A percentile compares a stretch with the other conserved stretches of the same genome.
Conservation (phyloP, 768 basidiomycete genomes). For the Suillus sp. region DNA sequence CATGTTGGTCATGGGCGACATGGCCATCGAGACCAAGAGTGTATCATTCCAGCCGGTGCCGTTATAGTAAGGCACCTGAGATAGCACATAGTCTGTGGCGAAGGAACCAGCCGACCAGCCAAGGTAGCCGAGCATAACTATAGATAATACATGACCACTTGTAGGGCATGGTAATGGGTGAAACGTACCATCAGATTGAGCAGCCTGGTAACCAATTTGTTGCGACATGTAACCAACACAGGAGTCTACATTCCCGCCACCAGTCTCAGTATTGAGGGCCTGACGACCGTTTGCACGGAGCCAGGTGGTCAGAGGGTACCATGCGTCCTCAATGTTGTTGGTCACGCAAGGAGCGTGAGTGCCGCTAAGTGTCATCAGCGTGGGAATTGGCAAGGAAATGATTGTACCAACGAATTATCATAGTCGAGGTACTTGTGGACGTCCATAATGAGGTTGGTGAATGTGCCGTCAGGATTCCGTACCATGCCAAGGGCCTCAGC, state of each 20-base stretch:
- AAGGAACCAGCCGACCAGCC: slow-evolving; percentile 67
- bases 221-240: slow-evolving; percentile 49
- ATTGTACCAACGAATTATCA: slow-evolving; percentile 47
- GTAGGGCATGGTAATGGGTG: background rate
- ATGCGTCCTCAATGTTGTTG: slow-evolving; percentile 51
- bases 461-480: slow-evolving; percentile 47
- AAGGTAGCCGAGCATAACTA: slow-evolving; percentile 55
- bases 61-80: slow-evolving; percentile 34
- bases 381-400: slow-evolving; percentile 10
- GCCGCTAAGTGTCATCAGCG: slow-evolving; percentile 28
- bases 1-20: too few species aligned
- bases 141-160: background rate
- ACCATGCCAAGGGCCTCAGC: slow-evolving; percentile 49
- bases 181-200: slow-evolving; percentile 49
- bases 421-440: slow-evolving; percentile 65
- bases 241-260: slow-evolving; percentile 53
- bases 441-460: slow-evolving; percentile 54
- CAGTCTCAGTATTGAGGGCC: slow-evolving; percentile 63
- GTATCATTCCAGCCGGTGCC: slow-evolving; percentile 40
- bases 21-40: slow-evolving; percentile 37
- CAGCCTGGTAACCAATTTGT: slow-evolving; percentile 47
- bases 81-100: slow-evolving; percentile 36
- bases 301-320: slow-evolving; percentile 50
- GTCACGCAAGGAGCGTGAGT: slow-evolving; percentile 51
- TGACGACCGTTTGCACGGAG: slow-evolving; percentile 51